A percentile compares a stretch with the other conserved stretches of the same genome.
Evolutionary conservation across 169 alveolate species (phyloP).

Genomic region (Plasmodium fragile): DNA sequence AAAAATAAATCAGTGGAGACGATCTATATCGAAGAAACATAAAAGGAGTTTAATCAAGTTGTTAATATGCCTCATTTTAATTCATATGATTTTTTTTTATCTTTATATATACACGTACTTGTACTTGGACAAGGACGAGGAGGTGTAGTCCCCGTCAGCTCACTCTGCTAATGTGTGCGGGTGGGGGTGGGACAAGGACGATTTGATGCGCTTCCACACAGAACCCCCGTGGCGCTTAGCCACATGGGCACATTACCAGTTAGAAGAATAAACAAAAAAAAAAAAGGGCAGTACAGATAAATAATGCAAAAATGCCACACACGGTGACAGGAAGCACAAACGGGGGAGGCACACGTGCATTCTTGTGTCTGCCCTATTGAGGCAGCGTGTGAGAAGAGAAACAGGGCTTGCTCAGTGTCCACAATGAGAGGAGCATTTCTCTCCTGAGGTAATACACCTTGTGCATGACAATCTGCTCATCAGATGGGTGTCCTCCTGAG

Average conservation of each 20-base stretch:
- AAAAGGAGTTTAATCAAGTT: conserved; percentile 45
- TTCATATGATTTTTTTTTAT: conserved; percentile 45
- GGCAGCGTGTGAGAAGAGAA: neutral
- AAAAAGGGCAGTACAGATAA: neutral
- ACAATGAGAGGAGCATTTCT: neutral
- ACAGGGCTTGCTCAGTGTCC: neutral
- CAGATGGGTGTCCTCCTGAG: neutral
- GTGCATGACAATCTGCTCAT: neutral
- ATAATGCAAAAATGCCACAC: neutral
- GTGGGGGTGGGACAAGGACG: neutral
- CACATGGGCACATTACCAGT: neutral
- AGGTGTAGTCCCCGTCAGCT: neutral
- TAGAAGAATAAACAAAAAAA: too few species aligned
- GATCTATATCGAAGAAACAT: conserved; percentile 14
- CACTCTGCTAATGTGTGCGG: neutral
- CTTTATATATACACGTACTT: conserved; percentile 54
- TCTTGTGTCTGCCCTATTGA: neutral
- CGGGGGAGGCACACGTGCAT: neutral
- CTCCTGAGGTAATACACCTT: neutral
- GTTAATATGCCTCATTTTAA: conserved; percentile 25
- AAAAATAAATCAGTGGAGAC: conserved; percentile 23
- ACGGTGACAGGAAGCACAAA: neutral
- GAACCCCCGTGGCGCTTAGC: neutral
- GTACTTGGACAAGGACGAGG: conserved; percentile 10
- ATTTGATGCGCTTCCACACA: neutral